phyloP scores from a whole-genome alignment of 495 filamentous ascomycete genomes.

The Apodospora peruviana region DNA sequence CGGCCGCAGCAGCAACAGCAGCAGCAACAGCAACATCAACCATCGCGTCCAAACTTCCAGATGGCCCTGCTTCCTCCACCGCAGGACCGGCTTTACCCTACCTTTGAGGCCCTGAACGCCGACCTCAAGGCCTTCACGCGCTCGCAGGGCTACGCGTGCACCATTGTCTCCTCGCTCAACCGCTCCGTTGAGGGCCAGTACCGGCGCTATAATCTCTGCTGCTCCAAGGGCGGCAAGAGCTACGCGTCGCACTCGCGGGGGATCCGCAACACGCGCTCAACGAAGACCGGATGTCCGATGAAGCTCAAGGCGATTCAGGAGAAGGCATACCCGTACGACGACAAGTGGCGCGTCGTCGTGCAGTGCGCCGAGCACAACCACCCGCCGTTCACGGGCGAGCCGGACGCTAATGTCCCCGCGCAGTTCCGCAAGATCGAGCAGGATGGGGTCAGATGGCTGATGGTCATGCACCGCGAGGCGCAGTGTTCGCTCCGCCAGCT shows the following conservation, averaged over 20 bases:
- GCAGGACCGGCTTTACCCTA: slow-evolving; percentile 27
- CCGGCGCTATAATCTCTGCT: slow-evolving; percentile 31
- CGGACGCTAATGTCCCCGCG: slow-evolving; percentile 21
- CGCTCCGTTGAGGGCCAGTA: slow-evolving; percentile 26
- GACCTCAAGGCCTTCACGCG: slow-evolving; percentile 26
- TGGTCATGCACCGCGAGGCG: slow-evolving; percentile 32
- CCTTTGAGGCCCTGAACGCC: slow-evolving; percentile 17
- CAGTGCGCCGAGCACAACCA: slow-evolving; percentile 33
- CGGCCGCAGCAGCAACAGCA: slow-evolving; percentile 11
- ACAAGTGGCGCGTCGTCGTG: slow-evolving; percentile 31
- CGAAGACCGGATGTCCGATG: slow-evolving; percentile 33
- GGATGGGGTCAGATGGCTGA: slow-evolving; percentile 28
- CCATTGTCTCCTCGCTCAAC: slow-evolving; percentile 29
- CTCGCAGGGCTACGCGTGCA: slow-evolving; percentile 28
- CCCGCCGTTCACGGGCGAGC: slow-evolving; percentile 29
- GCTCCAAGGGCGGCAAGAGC: slow-evolving; percentile 30
- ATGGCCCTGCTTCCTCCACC: slow-evolving; percentile 29
- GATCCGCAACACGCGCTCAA: slow-evolving; percentile 20
- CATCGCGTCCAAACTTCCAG: slow-evolving; percentile 24
- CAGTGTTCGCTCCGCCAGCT: slow-evolving; percentile 28
- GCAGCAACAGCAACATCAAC: slow-evolving; percentile 6
- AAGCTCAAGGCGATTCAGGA: slow-evolving; percentile 29
- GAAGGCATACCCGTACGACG: slow-evolving; percentile 27
- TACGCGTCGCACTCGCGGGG: slow-evolving; percentile 28
- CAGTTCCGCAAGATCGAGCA: slow-evolving; percentile 33